Conservation (phyloP, 495 filamentous ascomycete genomes). For the Baudoinia panamericana region DNA sequence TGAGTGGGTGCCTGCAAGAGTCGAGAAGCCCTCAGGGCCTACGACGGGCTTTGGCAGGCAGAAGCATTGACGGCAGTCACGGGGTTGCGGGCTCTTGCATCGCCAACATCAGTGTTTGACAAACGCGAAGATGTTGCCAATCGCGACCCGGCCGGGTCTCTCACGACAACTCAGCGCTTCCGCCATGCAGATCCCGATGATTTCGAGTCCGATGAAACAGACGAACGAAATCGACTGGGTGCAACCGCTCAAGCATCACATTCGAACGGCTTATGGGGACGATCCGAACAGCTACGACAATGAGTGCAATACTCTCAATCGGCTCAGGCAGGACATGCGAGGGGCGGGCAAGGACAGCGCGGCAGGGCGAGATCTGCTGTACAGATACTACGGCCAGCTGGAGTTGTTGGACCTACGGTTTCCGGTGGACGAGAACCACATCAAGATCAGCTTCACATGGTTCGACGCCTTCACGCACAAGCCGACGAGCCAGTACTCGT, state of each 20-base stretch:
- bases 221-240: slow-evolving; percentile 99
- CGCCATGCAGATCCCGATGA: slow-evolving; percentile 67
- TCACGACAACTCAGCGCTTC: slow-evolving; percentile 4
- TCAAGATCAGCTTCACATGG: slow-evolving; percentile 98
- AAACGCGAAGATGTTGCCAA: slow-evolving; percentile 6
- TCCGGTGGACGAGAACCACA: slow-evolving; percentile 95
- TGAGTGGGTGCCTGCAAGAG: too few species aligned
- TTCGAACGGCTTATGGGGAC: slow-evolving; percentile 84
- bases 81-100: too few species aligned
- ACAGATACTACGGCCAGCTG: slow-evolving; percentile 94
- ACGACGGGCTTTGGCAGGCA: too few species aligned
- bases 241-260: slow-evolving; percentile 81
- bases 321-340: slow-evolving; percentile 97
- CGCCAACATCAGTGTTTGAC: too few species aligned
- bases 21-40: too few species aligned
- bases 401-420: slow-evolving; percentile 90
- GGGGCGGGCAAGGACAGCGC: slow-evolving; percentile 95
- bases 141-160: slow-evolving; percentile 8
- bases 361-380: slow-evolving; percentile 80
- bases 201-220: slow-evolving; percentile 86
- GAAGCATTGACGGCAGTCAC: too few species aligned
- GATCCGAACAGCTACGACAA: slow-evolving; percentile 89
- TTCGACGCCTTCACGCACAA: slow-evolving; percentile 98
- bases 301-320: slow-evolving; percentile 90
- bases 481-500: slow-evolving; percentile 83